Evolutionary conservation across 164 flowering plant species (phyloP), one percentile per base, ranked within the genome.

Genomic region (Umbilicus rupestris): DNA sequence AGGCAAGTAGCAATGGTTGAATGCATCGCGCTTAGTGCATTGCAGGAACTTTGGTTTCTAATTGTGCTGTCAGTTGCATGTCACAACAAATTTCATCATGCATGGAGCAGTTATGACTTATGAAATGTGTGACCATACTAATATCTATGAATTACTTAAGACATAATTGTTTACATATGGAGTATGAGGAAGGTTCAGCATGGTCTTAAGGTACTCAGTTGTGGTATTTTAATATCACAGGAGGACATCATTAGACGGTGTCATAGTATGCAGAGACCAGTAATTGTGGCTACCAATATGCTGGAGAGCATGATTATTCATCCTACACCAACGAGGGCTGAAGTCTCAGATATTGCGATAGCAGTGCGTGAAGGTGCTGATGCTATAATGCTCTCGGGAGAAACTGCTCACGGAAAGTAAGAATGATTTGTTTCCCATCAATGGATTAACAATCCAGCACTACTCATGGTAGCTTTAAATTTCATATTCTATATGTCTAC

Each of bases 361-460:
- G 99, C 99, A 20, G 99, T 95, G 19, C 75, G 89, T 44, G 96
- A 92, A 82, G 88, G 99, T 83, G 82, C 99, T 73, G 97, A 95
- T 81, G 96, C 97, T 44, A 66, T 95, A 67, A 95, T 95, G 99
- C 96, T 95, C 63, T 95, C 99, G 55, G 99, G 97, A 66, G 99
- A 95, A 87, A 95, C 97, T 74, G 99, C 99, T 30, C 96, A 95
- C 74, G 99, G 99, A 59, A 95, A 85, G 99, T 95, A 77, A 75
- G 99, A 83, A 20, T 12, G 45, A 17, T 57, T 62, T 29, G 49
- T 58, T 37, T 44, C 11, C 45, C 22, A 58, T 46, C 46, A 45
- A 16, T 45, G 2, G 19, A 14, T 45, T 45, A 16, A 45, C 5
- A 15, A 45, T 45, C 16, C 49, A 45, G 5, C 15, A 15, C 20